Evolutionary conservation across 129 eudicot genomes (phyloP).

Genomic region (Lonicera japonica): DNA sequence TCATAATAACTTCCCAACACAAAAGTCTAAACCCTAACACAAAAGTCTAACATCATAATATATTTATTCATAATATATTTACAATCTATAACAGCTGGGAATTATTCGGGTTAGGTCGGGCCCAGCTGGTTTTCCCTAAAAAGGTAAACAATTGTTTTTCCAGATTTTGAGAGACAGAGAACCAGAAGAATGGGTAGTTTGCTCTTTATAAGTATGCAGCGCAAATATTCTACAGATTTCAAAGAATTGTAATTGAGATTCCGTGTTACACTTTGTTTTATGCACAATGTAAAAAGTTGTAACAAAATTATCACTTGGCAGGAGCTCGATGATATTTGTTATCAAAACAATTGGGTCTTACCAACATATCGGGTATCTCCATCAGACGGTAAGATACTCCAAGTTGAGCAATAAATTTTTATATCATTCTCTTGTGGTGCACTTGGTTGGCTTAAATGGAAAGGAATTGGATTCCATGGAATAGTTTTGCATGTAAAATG

Average conservation of each 20-base stretch:
- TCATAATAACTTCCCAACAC: no score
- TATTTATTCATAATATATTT: no score
- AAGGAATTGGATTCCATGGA: no score
- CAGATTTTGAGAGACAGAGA: no score
- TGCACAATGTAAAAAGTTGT: constrained; percentile 8
- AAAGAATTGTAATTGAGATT: not conserved
- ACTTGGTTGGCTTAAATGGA: not conserved
- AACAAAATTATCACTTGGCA: constrained; percentile 15
- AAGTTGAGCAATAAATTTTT: not conserved
- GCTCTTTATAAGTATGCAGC: not conserved
- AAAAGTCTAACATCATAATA: no score
- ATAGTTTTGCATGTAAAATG: not conserved
- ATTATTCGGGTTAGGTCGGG: no score
- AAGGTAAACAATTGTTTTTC: not conserved
- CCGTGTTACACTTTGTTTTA: not conserved
- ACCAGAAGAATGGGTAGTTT: not conserved
- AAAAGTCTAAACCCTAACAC: no score
- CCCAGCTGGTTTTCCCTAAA: no score
- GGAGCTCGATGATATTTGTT: constrained; percentile 53
- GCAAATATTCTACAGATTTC: not conserved
- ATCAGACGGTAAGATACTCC: constrained; percentile 31
- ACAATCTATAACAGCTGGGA: no score
- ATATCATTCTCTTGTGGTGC: not conserved
- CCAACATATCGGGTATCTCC: constrained; percentile 27
- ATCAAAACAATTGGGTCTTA: constrained; percentile 44